Conservation (phyloP, 1,139 yeast genomes). For the Pichiaceae sp. region DNA sequence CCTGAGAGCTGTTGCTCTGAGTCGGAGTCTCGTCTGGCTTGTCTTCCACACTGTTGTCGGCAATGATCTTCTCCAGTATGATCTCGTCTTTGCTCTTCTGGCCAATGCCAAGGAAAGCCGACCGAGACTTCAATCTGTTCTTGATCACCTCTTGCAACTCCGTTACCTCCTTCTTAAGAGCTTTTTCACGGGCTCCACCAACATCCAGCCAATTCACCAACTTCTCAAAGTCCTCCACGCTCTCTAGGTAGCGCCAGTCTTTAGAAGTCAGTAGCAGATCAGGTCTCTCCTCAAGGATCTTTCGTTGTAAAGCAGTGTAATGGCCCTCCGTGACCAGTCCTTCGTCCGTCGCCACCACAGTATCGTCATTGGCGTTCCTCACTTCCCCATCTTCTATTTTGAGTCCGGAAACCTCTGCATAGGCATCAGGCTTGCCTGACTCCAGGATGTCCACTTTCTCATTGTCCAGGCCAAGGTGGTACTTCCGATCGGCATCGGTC, state of each 20-base stretch:
- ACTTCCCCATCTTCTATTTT: constrained; percentile 20
- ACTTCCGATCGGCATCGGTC: constrained; percentile 46
- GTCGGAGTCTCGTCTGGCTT: constrained; percentile 17
- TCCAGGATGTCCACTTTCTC: constrained; percentile 22
- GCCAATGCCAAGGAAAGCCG: constrained; percentile 39
- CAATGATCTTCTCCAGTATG: constrained; percentile 31
- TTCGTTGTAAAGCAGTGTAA: constrained; percentile 47
- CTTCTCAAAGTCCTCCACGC: constrained; percentile 46
- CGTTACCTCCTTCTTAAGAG: constrained; percentile 53
- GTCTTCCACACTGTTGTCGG: constrained; percentile 28
- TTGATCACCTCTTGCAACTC: constrained; percentile 46
- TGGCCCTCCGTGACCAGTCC: constrained; percentile 33
- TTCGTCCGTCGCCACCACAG: constrained; percentile 29
- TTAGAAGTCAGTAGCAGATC: constrained; percentile 41
- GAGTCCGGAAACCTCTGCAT: constrained; percentile 5
- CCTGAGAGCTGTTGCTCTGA: constrained; percentile 16
- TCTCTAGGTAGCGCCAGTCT: constrained; percentile 67
- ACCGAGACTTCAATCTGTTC: constrained; percentile 53
- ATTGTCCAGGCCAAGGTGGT: constrained; percentile 31
- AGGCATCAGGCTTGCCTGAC: constrained; percentile 9
- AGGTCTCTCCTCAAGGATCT: constrained; percentile 59
- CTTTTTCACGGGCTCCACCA: constrained; percentile 70
- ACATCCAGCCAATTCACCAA: constrained; percentile 63
- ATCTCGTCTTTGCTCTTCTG: constrained; percentile 34
- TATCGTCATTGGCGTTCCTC: constrained; percentile 14